Percentiles rank a stretch among this genome's conserved stretches.
phyloP scores from a whole-genome alignment of 768 basidiomycete species.

The Agaricus blazei region DNA sequence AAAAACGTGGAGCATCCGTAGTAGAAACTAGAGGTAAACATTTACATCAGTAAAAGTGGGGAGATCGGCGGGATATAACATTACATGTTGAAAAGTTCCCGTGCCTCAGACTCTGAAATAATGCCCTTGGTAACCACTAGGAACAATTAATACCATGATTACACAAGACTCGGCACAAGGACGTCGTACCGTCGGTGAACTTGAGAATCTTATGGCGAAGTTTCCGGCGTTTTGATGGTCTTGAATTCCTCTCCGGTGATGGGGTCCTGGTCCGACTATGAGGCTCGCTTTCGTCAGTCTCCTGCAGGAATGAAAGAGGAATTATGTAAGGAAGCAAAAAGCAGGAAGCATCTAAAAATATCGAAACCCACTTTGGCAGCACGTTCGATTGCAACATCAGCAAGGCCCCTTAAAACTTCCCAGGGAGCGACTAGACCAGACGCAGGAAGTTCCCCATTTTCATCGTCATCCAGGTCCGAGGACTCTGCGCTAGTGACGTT shows the following conservation, averaged over 20 bases:
- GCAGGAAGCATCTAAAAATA: constrained; percentile 3
- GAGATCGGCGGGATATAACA: constrained; percentile 19
- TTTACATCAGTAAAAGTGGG: constrained; percentile 9
- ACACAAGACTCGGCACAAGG: constrained; percentile 4
- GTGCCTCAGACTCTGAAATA: constrained; percentile 78
- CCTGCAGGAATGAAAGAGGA: constrained; percentile 31
- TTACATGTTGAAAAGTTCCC: constrained; percentile 82
- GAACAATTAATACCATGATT: constrained; percentile 8
- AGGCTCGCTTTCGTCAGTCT: constrained; percentile 74
- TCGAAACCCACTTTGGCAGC: constrained; percentile 59
- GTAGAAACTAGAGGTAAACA: constrained; percentile 59
- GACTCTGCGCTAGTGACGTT: constrained; percentile 76
- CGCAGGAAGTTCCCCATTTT: constrained; percentile 74
- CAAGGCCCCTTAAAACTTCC: constrained; percentile 78
- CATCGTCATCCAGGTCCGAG: constrained; percentile 81
- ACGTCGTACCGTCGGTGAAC: constrained; percentile 69
- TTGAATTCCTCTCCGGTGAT: constrained; percentile 63
- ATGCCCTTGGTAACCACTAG: constrained; percentile 81
- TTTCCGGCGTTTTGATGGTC: constrained; percentile 70
- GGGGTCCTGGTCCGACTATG: constrained; percentile 71
- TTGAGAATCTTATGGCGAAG: constrained; percentile 57
- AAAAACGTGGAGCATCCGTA: constrained; percentile 72
- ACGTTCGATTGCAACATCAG: constrained; percentile 75
- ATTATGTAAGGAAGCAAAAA: constrained; percentile 8
- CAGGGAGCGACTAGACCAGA: constrained; percentile 81